Base-by-base conservation (phyloP, 163 green algal species). In the Scenedesmus sp. region DNA sequence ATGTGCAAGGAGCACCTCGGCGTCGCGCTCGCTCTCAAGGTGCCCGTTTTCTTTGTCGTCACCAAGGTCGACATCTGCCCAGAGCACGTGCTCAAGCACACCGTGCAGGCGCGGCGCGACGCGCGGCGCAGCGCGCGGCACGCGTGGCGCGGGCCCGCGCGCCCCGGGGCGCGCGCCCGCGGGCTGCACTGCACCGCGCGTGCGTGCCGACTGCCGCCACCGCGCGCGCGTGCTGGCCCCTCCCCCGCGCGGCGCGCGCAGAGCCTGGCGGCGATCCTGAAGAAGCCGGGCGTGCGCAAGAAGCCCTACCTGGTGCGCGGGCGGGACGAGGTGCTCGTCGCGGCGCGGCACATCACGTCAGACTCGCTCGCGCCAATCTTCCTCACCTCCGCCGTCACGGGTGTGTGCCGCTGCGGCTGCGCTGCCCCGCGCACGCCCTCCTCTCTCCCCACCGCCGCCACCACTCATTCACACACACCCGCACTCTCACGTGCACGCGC, bases 1-100 rank as follows among this genome's bases (percentile, higher is more conserved):
- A 96, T 96, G 91, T 92, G 85, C 78, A 94, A 96, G 87, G 94
- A 98, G 90, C 94, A 98, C 84, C 83, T 98, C 82, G 93, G 93
- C 2, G 93, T 98, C 57, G 92, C 94, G 7, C 90, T 98, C 64
- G 94, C 93, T 0, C 87, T 98, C 18, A 96, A 96, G 82, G 86
- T 96, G 45, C 91, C 91, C 1, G 87, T 90, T 18, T 95, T 97
- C 78, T 95, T 97, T 66, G 70, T 96, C 26, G 83, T 97, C 53
- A 95, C 92, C 71, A 97, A 96, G 83, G 85, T 97, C 15, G 94
- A 98, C 86, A 95, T 98, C 60, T 93, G 88, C 53, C 91, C 93
- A 0, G 91, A 96, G 31, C 92, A 98, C 80, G 90, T 97, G 62
- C 84, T 95, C 51, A 91, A 96, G 82, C 84, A 96, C 81, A 96